Conservation (phyloP, 2,329 filamentous ascomycete species). For the Stagonosporopsis vannaccii region DNA sequence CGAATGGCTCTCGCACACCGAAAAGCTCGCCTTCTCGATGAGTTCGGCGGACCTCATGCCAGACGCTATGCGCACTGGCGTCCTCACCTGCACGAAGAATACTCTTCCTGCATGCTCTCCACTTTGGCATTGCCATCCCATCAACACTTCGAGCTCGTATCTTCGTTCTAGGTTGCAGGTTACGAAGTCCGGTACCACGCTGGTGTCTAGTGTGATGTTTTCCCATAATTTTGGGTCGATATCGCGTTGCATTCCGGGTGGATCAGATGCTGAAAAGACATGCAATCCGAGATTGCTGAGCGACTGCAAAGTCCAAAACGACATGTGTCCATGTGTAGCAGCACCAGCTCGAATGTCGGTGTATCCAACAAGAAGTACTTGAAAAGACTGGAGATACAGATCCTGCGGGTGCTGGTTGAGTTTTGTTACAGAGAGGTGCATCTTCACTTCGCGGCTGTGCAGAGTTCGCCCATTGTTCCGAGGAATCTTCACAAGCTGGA, state of each 20-base stretch:
- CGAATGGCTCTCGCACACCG: background rate
- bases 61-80: slow-evolving; percentile 20
- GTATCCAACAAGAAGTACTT: slow-evolving; percentile 25
- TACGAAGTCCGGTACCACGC: slow-evolving; percentile 21
- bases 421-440: slow-evolving; percentile 17
- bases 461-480: background rate
- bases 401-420: slow-evolving; percentile 5
- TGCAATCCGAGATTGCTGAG: slow-evolving; percentile 20
- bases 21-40: background rate
- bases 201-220: slow-evolving; percentile 3
- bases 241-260: background rate
- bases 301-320: slow-evolving; percentile 25
- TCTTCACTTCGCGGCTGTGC: slow-evolving; percentile 1
- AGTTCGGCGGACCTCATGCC: slow-evolving; percentile 8
- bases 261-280: slow-evolving; percentile 7
- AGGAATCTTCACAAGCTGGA: background rate
- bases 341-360: slow-evolving; percentile 20
- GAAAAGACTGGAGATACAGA: slow-evolving; percentile 24
- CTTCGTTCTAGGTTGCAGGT: slow-evolving; percentile 22
- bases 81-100: slow-evolving; percentile 21
- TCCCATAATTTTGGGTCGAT: slow-evolving; percentile 18
- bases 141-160: slow-evolving; percentile 25
- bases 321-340: slow-evolving; percentile 10
- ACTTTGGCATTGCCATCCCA: slow-evolving; percentile 24
- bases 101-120: slow-evolving; percentile 18